These are phyloP conservation scores for Scheffersomyces cryptocercus DNA, from an alignment of 1,139 yeast genomes.

Conservation along the genomic window DNA sequence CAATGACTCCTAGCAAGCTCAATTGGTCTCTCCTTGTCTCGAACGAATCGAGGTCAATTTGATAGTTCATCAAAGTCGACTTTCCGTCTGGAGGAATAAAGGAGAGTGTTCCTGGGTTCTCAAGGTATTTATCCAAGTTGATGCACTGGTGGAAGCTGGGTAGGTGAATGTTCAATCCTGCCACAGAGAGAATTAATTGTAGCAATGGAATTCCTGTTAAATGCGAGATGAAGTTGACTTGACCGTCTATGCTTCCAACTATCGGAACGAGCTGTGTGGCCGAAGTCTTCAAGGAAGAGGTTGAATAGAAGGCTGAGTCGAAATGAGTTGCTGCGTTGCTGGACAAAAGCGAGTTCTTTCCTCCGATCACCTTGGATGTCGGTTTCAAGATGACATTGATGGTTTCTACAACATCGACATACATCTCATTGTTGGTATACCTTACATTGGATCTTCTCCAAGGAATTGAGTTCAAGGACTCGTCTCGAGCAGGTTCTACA, in stretches of 20 bases:
- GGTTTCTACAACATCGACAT: conserved; percentile 71
- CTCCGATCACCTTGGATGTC: conserved; percentile 1
- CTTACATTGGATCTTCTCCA: conserved; percentile 74
- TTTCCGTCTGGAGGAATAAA: conserved; percentile 92
- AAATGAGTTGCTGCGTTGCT: conserved; percentile 9
- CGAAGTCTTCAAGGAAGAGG: conserved; percentile 10
- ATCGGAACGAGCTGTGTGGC: conserved; percentile 39
- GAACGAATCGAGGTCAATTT: conserved; percentile 47
- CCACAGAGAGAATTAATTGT: conserved; percentile 51
- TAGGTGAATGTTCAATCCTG: conserved; percentile 41
- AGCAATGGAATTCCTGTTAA: conserved; percentile 77
- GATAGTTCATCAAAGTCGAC: conserved; percentile 64
- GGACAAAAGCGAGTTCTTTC: conserved; percentile 5
- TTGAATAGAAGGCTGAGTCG: conserved; percentile 21
- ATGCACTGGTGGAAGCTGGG: conserved; percentile 67
- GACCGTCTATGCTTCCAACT: conserved; percentile 65
- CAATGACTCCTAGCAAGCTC: conserved; percentile 53
- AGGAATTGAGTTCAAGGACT: conserved; percentile 41
- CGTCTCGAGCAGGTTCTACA: neutral
- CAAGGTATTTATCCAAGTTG: conserved; percentile 45
- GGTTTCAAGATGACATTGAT: conserved; percentile 47
- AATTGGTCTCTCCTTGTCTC: conserved; percentile 18
- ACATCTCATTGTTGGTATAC: conserved; percentile 76
- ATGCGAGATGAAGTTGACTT: conserved; percentile 61
- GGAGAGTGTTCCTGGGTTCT: conserved; percentile 44